Evolutionary conservation across 495 filamentous ascomycete genomes (phyloP).

Genomic region (Rusavskia elegans): DNA sequence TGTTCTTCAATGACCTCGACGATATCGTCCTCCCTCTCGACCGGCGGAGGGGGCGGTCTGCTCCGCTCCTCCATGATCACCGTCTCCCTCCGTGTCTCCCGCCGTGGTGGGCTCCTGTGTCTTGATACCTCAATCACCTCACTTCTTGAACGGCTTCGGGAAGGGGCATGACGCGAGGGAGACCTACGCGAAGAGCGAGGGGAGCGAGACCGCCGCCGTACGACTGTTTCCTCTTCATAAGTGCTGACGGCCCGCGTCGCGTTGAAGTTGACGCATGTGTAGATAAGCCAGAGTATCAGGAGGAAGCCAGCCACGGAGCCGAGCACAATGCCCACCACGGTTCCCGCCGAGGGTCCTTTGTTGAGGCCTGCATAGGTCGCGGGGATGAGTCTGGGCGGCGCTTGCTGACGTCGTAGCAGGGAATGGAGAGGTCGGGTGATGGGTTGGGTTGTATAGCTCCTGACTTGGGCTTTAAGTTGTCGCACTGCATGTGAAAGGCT

Average conservation of each 20-base stretch:
- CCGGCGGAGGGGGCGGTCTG: slow-evolving; percentile 8
- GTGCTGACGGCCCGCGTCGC: slow-evolving; percentile 17
- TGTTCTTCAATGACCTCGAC: slow-evolving; percentile 27
- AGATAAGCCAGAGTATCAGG: slow-evolving; percentile 59
- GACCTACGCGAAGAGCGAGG: slow-evolving; percentile 9
- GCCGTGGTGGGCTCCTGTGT: slow-evolving; percentile 17
- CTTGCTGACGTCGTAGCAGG: slow-evolving; percentile 11
- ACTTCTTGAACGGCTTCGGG: slow-evolving; percentile 12
- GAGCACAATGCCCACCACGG: slow-evolving; percentile 70
- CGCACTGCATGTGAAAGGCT: background rate
- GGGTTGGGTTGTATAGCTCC: background rate
- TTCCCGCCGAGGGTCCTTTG: slow-evolving; percentile 46
- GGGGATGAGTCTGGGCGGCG: slow-evolving; percentile 32
- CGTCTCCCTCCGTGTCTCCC: slow-evolving; percentile 11
- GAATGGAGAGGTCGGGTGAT: slow-evolving; percentile 6
- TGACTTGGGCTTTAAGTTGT: background rate
- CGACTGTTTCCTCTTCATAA: slow-evolving; percentile 18
- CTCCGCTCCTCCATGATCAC: slow-evolving; percentile 16
- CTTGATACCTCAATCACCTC: slow-evolving; percentile 12
- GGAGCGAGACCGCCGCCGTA: slow-evolving; percentile 13
- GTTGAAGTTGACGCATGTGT: slow-evolving; percentile 44
- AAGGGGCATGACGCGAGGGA: slow-evolving; percentile 12
- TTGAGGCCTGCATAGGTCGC: slow-evolving; percentile 48
- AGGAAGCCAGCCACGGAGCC: slow-evolving; percentile 73
- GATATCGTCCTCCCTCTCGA: slow-evolving; percentile 13